A percentile compares a stretch with the other conserved stretches of the same genome.
Evolutionary conservation across 495 filamentous ascomycete genomes (phyloP).

Genomic region (Delitschia confertaspora): DNA sequence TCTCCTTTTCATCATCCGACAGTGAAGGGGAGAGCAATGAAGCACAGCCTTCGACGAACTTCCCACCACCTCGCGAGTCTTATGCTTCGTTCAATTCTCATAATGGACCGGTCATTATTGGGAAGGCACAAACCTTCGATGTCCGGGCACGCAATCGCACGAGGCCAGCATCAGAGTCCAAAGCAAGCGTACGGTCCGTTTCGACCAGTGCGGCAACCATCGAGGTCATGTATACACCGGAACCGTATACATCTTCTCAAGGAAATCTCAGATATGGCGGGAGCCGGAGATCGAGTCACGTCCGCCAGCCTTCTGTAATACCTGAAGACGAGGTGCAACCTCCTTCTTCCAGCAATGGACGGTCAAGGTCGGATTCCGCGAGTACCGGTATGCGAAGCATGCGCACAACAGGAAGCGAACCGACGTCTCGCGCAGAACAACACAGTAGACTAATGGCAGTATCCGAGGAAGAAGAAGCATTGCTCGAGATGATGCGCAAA

Average conservation of each 20-base stretch:
- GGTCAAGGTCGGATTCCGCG: slow-evolving; percentile 12
- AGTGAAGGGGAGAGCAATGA: slow-evolving; percentile 48
- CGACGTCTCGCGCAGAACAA: slow-evolving; percentile 7
- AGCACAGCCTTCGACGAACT: slow-evolving; percentile 25
- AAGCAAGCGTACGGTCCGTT: slow-evolving; percentile 15
- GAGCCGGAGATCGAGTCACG: slow-evolving; percentile 18
- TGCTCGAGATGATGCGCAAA: slow-evolving; percentile 70
- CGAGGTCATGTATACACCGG: slow-evolving; percentile 26
- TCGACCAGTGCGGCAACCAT: slow-evolving; percentile 24
- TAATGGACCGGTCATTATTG: slow-evolving; percentile 24
- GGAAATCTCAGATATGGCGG: slow-evolving; percentile 1
- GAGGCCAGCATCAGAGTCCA: slow-evolving; percentile 11
- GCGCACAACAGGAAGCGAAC: slow-evolving; percentile 18
- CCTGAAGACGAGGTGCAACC: slow-evolving; percentile 15
- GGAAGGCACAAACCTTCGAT: slow-evolving; percentile 26
- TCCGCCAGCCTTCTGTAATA: slow-evolving; percentile 24
- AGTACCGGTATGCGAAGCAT: slow-evolving; percentile 13
- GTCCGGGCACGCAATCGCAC: slow-evolving; percentile 14
- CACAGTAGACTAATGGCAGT: slow-evolving; percentile 72
- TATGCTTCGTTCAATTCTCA: slow-evolving; percentile 6
- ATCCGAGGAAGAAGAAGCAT: slow-evolving; percentile 73
- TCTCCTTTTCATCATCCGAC: slow-evolving; percentile 51
- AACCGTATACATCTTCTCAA: slow-evolving; percentile 14
- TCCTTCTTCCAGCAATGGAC: slow-evolving; percentile 9
- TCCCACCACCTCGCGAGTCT: slow-evolving; percentile 1